Conservation (phyloP, 1,284 basidiomycete genomes). For the Apiotrichum sp. region DNA sequence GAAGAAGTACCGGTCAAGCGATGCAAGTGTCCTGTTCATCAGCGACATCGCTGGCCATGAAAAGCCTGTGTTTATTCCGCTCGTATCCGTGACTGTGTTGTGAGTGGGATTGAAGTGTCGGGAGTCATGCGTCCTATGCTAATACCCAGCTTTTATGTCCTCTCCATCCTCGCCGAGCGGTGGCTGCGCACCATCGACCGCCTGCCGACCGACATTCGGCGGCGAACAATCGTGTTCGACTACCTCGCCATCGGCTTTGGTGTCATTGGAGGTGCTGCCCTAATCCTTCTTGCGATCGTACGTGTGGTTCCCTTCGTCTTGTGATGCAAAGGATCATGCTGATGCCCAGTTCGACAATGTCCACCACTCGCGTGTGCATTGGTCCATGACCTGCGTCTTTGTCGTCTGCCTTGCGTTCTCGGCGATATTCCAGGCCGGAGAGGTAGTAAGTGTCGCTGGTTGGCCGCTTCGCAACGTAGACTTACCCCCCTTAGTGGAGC, state of each 20-base stretch:
- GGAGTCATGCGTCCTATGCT: too few species aligned
- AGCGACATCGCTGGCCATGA: slow-evolving; percentile 49
- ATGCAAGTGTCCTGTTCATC: slow-evolving; percentile 49
- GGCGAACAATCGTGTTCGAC: slow-evolving; percentile 45
- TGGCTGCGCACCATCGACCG: slow-evolving; percentile 51
- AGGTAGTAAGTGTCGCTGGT: slow-evolving; percentile 41
- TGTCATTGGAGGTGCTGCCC: slow-evolving; percentile 44
- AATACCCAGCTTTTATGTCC: slow-evolving; percentile 37
- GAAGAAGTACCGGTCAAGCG: slow-evolving; percentile 39
- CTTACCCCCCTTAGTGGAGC: slow-evolving; percentile 27
- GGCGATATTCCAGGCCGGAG: slow-evolving; percentile 50
- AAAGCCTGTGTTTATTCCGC: slow-evolving; percentile 46
- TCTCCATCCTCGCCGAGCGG: slow-evolving; percentile 48
- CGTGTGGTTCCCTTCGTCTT: slow-evolving; percentile 11
- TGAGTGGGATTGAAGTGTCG: slow-evolving; percentile 9
- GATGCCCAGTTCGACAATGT: slow-evolving; percentile 42
- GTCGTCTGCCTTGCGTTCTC: slow-evolving; percentile 49
- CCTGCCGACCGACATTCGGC: slow-evolving; percentile 48
- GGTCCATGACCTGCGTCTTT: slow-evolving; percentile 51
- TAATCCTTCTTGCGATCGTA: slow-evolving; percentile 48
- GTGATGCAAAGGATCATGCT: neutral
- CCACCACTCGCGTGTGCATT: slow-evolving; percentile 49
- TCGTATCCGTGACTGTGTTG: slow-evolving; percentile 30
- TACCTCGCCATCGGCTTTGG: slow-evolving; percentile 49
- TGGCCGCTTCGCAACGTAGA: neutral